These are phyloP conservation scores for Herpetomonas samuelpessoai DNA, from an alignment of 208 protist species.

Conservation along the genomic window DNA sequence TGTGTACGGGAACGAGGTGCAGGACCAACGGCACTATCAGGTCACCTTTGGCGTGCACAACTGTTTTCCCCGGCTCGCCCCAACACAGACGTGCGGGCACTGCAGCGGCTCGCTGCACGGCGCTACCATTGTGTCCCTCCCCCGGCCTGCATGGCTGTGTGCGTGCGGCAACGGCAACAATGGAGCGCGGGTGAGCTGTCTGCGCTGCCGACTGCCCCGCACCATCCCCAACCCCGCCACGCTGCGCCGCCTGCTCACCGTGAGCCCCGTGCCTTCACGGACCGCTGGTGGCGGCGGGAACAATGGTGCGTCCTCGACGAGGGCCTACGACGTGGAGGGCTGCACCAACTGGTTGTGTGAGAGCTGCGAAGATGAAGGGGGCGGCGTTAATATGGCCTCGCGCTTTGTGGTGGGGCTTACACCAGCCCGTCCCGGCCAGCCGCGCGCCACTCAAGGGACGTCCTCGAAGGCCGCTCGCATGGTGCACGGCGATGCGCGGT, in stretches of 20 bases:
- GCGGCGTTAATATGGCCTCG: conserved; percentile 53
- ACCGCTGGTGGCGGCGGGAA: not conserved
- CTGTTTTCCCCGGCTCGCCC: conserved; percentile 31
- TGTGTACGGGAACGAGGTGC: conserved; percentile 27
- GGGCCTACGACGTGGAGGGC: conserved; percentile 42
- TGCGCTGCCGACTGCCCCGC: conserved; percentile 64
- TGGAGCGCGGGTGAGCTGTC: conserved; percentile 27
- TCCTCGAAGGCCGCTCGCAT: conserved; percentile 20
- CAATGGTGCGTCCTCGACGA: not conserved
- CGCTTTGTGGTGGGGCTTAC: conserved; percentile 36
- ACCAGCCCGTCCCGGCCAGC: no score
- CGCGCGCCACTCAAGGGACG: not conserved
- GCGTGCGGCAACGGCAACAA: conserved; percentile 53
- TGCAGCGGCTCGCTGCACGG: conserved; percentile 54
- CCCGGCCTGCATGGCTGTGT: conserved; percentile 48
- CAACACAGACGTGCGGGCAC: conserved; percentile 31
- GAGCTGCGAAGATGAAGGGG: conserved; percentile 41
- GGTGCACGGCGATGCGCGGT: conserved; percentile 27
- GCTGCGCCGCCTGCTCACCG: conserved; percentile 26
- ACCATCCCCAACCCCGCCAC: conserved; percentile 11
- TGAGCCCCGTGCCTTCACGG: not conserved
- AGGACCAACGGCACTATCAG: conserved; percentile 14
- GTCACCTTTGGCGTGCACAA: conserved; percentile 45
- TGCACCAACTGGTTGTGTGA: conserved; percentile 76
- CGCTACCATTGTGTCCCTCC: conserved; percentile 19